Base-by-base conservation (phyloP, 2,329 filamentous ascomycete genomes). In the Colletotrichum limetticola region DNA sequence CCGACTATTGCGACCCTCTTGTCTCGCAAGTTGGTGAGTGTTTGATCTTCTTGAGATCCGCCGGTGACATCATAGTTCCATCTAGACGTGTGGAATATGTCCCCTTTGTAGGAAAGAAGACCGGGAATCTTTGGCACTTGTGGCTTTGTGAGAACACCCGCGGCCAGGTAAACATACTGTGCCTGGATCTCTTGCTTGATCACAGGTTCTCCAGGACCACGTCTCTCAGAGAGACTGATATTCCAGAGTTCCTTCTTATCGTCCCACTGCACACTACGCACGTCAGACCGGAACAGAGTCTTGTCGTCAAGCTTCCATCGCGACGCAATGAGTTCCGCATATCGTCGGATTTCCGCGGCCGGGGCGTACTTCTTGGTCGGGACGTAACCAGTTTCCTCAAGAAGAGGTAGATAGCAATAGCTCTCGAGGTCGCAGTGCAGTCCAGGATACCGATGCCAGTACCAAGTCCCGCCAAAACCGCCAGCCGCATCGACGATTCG, bases 381-480 rank as follows among this genome's bases (percentile, higher is more conserved):
- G 78, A 91, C 85, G 76, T 90, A 91, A 0, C 86, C 86, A 1
- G 84, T 90, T 78, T 91, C 89, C 72, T 92, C 90, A 2, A 92
- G 83, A 14, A 91, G 79, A 4, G 90, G 89, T 80, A 91, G 79
- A 76, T 92, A 92, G n/a, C 85, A 82, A 75, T 89, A 91, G 64
- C 85, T 84, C 78, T 92, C 90, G 3, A 90, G 80, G 76, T 92
- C 90, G 76, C 90, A 92, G 74, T 83, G 82, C 16, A 87, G 76
- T 0, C 85, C 86, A 0, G 86, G 86, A 67, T 87, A 88, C 0
- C 85, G 79, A 72, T 88, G 87, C 83, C 86, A 88, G 67, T 86
- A 87, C 86, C 86, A 89, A 0, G 85, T 87, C 8, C 87, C 86
- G 4, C 86, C 86, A 26, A 86, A 82, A 3, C 84, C 85, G 11